Evolutionary conservation across 257 asterid species (phyloP).

Genomic region (Primulina huaijiensis): DNA sequence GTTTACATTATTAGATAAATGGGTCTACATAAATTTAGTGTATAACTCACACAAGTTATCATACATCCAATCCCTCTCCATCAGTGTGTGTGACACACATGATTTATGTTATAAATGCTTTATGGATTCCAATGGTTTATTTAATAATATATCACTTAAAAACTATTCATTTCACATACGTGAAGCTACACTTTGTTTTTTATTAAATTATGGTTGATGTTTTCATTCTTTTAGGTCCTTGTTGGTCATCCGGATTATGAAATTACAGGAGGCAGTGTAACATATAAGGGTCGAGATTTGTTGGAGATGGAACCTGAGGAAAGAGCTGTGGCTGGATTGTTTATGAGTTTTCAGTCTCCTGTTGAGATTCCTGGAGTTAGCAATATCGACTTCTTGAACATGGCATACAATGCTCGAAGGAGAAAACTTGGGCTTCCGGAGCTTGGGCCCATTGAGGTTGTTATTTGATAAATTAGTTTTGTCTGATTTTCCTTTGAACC

Average conservation of each 20-base stretch:
- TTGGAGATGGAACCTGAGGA: slow-evolving; percentile 95
- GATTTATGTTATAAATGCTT: background rate
- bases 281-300: slow-evolving; percentile 81
- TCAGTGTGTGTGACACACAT: background rate
- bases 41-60: background rate
- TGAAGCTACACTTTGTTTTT: slow-evolving; percentile 18
- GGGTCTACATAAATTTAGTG: too few relatives aligned
- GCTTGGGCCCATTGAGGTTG: slow-evolving; percentile 96
- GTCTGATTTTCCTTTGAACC: background rate
- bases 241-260: slow-evolving; percentile 99
- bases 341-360: slow-evolving; percentile 97
- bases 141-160: background rate
- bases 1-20: background rate
- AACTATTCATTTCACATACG: slow-evolving; percentile 4
- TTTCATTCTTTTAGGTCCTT: slow-evolving; percentile 66
- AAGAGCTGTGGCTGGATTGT: slow-evolving; percentile 90
- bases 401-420: slow-evolving; percentile 91
- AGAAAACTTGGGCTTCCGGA: slow-evolving; percentile 78
- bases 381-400: slow-evolving; percentile 87
- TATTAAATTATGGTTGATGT: slow-evolving; percentile 26
- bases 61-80: background rate
- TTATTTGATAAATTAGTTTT: slow-evolving; percentile 10
- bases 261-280: slow-evolving; percentile 76
- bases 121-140: background rate
- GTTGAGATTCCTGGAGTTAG: slow-evolving; percentile 97